Evolutionary conservation across 441 rosid species (phyloP), one percentile per base, ranked within the genome.

Genomic region (Gossypium schwendimanii): DNA sequence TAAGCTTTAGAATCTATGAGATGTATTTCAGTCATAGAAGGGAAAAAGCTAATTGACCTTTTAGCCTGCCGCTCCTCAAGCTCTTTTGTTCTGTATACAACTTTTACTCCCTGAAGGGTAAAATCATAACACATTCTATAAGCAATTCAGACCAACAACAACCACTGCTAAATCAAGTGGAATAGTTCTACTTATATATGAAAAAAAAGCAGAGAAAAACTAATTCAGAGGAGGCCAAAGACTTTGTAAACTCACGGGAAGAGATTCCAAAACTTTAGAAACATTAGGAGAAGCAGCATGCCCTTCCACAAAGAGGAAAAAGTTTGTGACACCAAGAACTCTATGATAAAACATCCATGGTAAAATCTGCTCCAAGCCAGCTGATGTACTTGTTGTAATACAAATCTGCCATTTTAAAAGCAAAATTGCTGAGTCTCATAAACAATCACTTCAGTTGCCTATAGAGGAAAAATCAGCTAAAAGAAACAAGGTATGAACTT

Each of bases 301-400:
- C 72, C 94, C 94, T 83, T 89, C 94, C 6, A 89, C 94, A 15
- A 87, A 89, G 55, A 89, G 90, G 74, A 87, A 86, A 78, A 89
- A 89, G 20, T 81, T 86, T 1, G 94, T 75, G 61, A 89, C 94
- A 24, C 94, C 94, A 45, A 89, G 77, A 73, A 87, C 94, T 85
- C 87, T 89, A 76, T 89, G 94, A 81, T 89, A 89, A 64, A 89
- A 87, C 91, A 89, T 87, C 94, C 94, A 89, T 10, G 94, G 94
- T 63, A 89, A 80, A 81, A 89, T 89, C 85, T 89, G 94, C 20
- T 89, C 91, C 73, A 89, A 85, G 57, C 90, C 90, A 23, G 92
- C 94, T 12, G 94, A 89, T 53, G 92, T 87, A 53, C 94, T 89
- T 36, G 92, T 82, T 44, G 94, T 89, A 41, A 89, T 71, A 68